Conservation (phyloP, 2,329 filamentous ascomycete species). For the Teratosphaeriaceae sp. region DNA sequence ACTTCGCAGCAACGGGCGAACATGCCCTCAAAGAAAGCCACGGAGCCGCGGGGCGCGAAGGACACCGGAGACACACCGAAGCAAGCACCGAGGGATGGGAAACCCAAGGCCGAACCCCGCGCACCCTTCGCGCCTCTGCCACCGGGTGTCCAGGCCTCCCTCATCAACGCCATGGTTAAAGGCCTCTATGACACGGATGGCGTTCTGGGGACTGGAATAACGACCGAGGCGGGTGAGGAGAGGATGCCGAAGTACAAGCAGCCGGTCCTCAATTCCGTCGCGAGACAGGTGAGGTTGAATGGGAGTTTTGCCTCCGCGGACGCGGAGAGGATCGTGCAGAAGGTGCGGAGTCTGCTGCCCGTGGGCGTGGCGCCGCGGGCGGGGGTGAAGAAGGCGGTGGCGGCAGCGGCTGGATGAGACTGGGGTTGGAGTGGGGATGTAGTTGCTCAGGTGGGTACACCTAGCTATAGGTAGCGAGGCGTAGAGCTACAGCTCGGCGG, state of each 20-base stretch:
- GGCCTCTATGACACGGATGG: conserved; percentile 19
- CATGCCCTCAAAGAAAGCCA: too few species aligned
- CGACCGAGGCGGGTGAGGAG: too few species aligned
- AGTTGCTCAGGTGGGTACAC: too few species aligned
- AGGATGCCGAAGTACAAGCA: conserved; percentile 16
- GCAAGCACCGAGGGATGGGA: neutral
- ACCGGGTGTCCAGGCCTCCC: conserved; percentile 8
- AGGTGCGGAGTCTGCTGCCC: conserved; percentile 23
- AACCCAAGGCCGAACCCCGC: neutral
- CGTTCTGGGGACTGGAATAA: conserved; percentile 10
- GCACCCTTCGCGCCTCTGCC: conserved; percentile 10
- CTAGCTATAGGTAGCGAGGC: too few species aligned
- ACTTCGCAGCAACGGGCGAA: too few species aligned
- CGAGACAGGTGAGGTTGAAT: conserved; percentile 17
- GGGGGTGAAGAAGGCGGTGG: neutral
- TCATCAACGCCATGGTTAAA: conserved; percentile 19
- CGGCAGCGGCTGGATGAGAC: too few species aligned
- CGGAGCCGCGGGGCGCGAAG: conserved; percentile 1
- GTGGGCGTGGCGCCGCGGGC: neutral
- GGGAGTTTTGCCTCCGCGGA: conserved; percentile 21
- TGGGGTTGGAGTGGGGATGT: neutral
- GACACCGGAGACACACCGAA: too few species aligned
- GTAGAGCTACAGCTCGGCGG: too few species aligned
- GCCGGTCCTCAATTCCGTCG: conserved; percentile 17
- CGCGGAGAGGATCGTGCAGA: conserved; percentile 26